These are phyloP conservation scores for Glaciozyma antarctica DNA, from an alignment of 768 basidiomycete genomes.

Conservation along the genomic window DNA sequence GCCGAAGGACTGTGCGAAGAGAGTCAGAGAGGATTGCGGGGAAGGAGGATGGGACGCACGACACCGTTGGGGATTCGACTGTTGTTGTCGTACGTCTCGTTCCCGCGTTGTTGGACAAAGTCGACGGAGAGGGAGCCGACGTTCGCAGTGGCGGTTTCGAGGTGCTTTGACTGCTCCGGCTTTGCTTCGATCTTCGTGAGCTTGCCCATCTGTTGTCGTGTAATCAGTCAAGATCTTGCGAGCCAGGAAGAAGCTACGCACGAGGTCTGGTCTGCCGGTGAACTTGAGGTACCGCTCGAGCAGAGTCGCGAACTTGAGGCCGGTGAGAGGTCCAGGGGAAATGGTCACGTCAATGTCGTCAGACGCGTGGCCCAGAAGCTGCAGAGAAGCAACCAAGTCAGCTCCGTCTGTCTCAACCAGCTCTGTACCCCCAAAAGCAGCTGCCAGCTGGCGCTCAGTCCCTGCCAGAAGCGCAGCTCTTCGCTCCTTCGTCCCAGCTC, in stretches of 20 bases:
- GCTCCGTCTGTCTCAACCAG: neutral
- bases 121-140: slow-evolving; percentile 76
- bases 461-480: neutral
- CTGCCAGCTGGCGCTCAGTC: neutral
- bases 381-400: neutral
- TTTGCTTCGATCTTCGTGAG: slow-evolving; percentile 82
- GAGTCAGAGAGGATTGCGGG: neutral
- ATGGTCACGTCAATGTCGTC: slow-evolving; percentile 92
- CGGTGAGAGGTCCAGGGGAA: slow-evolving; percentile 63
- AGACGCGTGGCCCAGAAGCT: slow-evolving; percentile 69
- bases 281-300: slow-evolving; percentile 57
- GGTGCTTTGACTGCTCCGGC: slow-evolving; percentile 93
- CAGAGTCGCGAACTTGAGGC: slow-evolving; percentile 71
- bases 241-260: neutral
- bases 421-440: too few relatives aligned
- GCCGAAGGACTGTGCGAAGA: slow-evolving; percentile 60
- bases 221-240: neutral
- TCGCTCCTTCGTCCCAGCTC: neutral
- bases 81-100: slow-evolving; percentile 76
- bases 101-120: slow-evolving; percentile 75
- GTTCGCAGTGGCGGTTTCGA: slow-evolving; percentile 83
- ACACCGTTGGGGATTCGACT: slow-evolving; percentile 89
- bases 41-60: slow-evolving; percentile 37
- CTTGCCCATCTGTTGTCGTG: slow-evolving; percentile 41
- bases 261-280: slow-evolving; percentile 46